Conservation (phyloP, 208 protist genomes). For the Acanthamoeba culbertsoni region DNA sequence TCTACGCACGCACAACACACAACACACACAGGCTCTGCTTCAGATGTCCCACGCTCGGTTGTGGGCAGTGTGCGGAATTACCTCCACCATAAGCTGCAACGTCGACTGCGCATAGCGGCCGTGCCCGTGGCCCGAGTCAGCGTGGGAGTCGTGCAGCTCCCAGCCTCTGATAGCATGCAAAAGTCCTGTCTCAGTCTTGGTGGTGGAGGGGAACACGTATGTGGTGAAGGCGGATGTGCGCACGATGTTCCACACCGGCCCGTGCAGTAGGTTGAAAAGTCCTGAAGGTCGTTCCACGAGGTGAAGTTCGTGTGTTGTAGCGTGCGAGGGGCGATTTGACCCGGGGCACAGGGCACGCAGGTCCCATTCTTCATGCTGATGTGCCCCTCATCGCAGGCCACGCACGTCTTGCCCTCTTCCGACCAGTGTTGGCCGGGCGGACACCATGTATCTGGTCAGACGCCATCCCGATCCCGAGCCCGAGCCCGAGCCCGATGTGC, state of each 20-base stretch:
- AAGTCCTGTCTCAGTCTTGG: neutral
- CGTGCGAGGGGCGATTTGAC: neutral
- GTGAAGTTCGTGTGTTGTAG: neutral
- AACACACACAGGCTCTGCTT: too few relatives aligned
- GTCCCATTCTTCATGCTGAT: neutral
- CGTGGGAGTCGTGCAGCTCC: neutral
- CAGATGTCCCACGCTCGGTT: too few relatives aligned
- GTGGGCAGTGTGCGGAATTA: neutral
- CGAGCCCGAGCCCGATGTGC: too few relatives aligned
- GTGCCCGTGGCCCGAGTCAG: neutral
- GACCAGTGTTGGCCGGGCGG: neutral
- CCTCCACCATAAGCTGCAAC: neutral
- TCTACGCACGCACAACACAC: too few relatives aligned
- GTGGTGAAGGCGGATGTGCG: neutral
- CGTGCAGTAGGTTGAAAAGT: neutral
- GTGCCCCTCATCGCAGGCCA: neutral
- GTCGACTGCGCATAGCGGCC: conserved; percentile 24
- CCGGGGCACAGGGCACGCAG: neutral
- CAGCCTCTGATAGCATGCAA: neutral
- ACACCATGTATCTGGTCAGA: neutral
- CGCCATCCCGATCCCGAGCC: neutral
- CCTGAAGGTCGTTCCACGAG: neutral
- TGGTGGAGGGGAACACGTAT: too few relatives aligned
- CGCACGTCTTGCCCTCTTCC: neutral
- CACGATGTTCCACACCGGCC: neutral